Evolutionary conservation across 2,329 filamentous ascomycete genomes (phyloP).

Genomic region (Fusarium subtropicale): DNA sequence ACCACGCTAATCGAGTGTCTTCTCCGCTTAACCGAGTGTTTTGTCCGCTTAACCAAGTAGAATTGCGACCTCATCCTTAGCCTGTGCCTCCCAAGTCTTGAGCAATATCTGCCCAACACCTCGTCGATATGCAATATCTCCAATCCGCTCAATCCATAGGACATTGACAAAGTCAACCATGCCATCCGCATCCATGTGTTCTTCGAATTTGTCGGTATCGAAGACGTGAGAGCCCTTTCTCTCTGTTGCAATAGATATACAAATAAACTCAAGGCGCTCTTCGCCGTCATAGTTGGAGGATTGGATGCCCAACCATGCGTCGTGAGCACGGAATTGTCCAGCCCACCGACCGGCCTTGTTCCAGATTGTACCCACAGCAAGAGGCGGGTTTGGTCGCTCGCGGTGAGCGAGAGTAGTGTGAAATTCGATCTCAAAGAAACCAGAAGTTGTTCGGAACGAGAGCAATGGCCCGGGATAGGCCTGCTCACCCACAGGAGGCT

Average conservation of each 20-base stretch:
- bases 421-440: conserved; percentile 57
- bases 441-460: conserved; percentile 55
- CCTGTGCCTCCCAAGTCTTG: conserved; percentile 56
- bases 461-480: conserved; percentile 55
- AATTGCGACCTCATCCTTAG: conserved; percentile 55
- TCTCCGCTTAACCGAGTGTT: conserved; percentile 52
- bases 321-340: conserved; percentile 59
- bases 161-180: conserved; percentile 60
- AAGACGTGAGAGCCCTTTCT: conserved; percentile 57
- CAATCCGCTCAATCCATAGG: conserved; percentile 60
- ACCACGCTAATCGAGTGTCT: conserved; percentile 27
- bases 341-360: conserved; percentile 53
- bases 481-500: conserved; percentile 47
- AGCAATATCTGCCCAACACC: conserved; percentile 58
- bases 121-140: conserved; percentile 56
- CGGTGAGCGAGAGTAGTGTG: conserved; percentile 52
- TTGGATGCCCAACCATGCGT: conserved; percentile 59
- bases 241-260: conserved; percentile 57
- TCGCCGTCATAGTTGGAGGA: conserved; percentile 60
- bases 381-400: conserved; percentile 53
- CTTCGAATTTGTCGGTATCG: conserved; percentile 54
- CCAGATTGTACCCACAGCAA: conserved; percentile 59
- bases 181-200: conserved; percentile 57
- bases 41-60: conserved; percentile 53
- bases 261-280: conserved; percentile 58